A percentile compares a stretch with the other conserved stretches of the same genome.
Evolutionary conservation across 768 basidiomycete genomes (phyloP).

Genomic region (Artomyces pyxidatus): DNA sequence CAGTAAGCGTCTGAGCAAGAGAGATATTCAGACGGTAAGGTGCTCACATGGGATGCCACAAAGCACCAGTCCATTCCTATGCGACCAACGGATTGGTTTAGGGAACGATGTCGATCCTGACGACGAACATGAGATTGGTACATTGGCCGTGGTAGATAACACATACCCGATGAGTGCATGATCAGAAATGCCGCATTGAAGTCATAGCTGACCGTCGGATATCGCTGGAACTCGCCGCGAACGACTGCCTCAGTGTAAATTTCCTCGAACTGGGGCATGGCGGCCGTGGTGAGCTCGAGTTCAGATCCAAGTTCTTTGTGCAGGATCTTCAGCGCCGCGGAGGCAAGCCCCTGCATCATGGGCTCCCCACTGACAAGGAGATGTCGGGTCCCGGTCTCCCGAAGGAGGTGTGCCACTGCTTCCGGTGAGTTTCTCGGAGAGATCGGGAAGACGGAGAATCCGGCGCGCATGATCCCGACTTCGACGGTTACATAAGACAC

Average conservation of each 20-base stretch:
- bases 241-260: conserved; percentile 10
- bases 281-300: not conserved
- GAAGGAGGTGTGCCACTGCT: conserved; percentile 25
- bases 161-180: conserved; percentile 24
- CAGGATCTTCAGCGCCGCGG: conserved; percentile 4
- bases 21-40: not conserved
- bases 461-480: conserved; percentile 33
- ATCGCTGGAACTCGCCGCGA: conserved; percentile 3
- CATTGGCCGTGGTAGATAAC: too few species aligned
- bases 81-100: conserved; percentile 20
- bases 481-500: conserved; percentile 17
- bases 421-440: conserved; percentile 35
- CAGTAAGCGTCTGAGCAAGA: not conserved
- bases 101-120: conserved; percentile 23
- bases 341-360: conserved; percentile 13
- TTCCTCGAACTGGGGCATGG: conserved; percentile 19
- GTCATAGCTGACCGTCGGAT: conserved; percentile 11
- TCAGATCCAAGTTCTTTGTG: not conserved
- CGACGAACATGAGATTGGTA: not conserved
- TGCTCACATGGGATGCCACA: conserved; percentile 11
- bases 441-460: conserved; percentile 30
- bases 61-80: conserved; percentile 7
- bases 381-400: conserved; percentile 21
- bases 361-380: conserved; percentile 22
- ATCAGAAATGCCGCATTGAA: conserved; percentile 17